Conservation (phyloP, 176 grass and related monocot species). For the Oryza coarctata region DNA sequence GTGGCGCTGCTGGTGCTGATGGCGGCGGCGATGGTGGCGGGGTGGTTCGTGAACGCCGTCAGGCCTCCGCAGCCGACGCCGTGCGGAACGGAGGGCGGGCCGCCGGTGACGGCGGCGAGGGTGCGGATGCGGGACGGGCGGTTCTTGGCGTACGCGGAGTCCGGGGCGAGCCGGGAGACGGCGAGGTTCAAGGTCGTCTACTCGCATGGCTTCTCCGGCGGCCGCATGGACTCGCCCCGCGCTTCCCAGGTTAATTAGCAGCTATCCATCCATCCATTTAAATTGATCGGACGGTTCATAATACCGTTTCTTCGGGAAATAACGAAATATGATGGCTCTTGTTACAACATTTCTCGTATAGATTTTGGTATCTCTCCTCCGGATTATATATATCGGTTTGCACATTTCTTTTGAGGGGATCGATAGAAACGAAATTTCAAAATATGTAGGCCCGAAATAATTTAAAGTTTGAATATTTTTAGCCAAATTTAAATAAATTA, state of each 20-base stretch:
- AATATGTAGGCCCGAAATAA: too few relatives aligned
- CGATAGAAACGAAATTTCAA: too few relatives aligned
- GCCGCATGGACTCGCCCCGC: slow-evolving; percentile 60
- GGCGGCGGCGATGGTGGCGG: slow-evolving; percentile 24
- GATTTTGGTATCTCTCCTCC: too few relatives aligned
- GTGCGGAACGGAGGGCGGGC: slow-evolving; percentile 59
- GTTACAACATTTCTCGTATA: too few relatives aligned
- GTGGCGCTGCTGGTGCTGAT: slow-evolving; percentile 31
- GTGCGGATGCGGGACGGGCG: slow-evolving; percentile 64
- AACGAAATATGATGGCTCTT: background rate
- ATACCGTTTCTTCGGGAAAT: background rate
- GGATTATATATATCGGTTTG: too few relatives aligned
- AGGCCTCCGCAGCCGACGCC: slow-evolving; percentile 44
- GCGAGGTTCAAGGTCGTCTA: slow-evolving; percentile 82
- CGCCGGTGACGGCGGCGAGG: slow-evolving; percentile 66
- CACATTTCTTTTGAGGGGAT: too few relatives aligned
- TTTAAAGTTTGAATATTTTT: too few relatives aligned
- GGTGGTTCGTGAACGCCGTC: slow-evolving; percentile 47
- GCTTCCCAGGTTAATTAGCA: slow-evolving; percentile 55
- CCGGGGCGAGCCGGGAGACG: slow-evolving; percentile 52
- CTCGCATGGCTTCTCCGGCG: slow-evolving; percentile 81
- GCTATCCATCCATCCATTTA: background rate
- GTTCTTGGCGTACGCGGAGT: slow-evolving; percentile 74
- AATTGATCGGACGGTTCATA: background rate
- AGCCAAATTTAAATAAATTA: too few relatives aligned